Conservation (phyloP, 202 grass and related monocot species). For the Sporobolus alterniflorus region DNA sequence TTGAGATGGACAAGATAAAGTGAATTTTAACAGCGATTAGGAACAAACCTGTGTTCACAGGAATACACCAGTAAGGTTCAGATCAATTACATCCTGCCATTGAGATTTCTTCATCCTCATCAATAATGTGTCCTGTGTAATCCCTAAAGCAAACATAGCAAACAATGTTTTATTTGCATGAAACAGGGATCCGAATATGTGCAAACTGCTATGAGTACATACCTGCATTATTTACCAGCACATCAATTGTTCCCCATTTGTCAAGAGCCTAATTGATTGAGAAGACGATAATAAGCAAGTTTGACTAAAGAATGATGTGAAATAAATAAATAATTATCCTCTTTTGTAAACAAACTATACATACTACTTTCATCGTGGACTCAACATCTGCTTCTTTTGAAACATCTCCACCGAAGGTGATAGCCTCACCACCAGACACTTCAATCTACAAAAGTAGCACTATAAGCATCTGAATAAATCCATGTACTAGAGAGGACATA, state of each 20-base stretch:
- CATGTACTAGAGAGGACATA: not conserved
- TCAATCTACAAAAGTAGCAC: conserved; percentile 70
- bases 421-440: conserved; percentile 79
- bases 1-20: not conserved
- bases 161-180: conserved; percentile 19
- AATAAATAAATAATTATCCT: conserved; percentile 27
- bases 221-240: conserved; percentile 99
- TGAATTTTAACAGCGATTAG: not conserved
- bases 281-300: not conserved
- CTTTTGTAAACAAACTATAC: conserved; percentile 40
- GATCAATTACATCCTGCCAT: conserved; percentile 98
- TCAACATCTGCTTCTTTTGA: conserved; percentile 97
- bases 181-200: not conserved
- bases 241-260: conserved; percentile 93
- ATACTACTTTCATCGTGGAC: conserved; percentile 94
- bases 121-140: conserved; percentile 89
- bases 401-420: conserved; percentile 97
- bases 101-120: conserved; percentile 99
- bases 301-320: conserved; percentile 10
- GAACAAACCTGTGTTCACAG: conserved; percentile 86
- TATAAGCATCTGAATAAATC: not conserved
- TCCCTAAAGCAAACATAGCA: conserved; percentile 62
- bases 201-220: conserved; percentile 6
- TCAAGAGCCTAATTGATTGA: conserved; percentile 72
- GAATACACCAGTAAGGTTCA: conserved; percentile 98